Conservation (phyloP, 768 basidiomycete species). For the Tulasnella sp. region DNA sequence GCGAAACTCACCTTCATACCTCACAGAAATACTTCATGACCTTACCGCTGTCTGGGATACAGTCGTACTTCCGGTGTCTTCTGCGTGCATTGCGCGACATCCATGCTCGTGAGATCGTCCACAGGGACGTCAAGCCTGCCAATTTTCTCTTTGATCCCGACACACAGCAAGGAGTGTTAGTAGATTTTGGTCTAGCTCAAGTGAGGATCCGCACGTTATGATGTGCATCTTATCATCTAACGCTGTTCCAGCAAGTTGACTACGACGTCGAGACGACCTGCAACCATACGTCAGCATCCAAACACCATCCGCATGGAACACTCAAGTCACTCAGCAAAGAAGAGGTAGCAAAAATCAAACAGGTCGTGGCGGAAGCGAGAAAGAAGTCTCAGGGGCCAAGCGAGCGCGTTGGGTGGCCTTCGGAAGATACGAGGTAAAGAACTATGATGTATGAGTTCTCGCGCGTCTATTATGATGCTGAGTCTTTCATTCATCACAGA, state of each 20-base stretch:
- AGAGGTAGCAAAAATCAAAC: constrained; percentile 38
- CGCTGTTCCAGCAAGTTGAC: constrained; percentile 11
- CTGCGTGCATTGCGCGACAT: constrained; percentile 83
- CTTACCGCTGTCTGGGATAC: constrained; percentile 64
- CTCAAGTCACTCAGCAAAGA: constrained; percentile 33
- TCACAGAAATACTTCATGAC: constrained; percentile 54
- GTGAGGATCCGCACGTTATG: constrained; percentile 35
- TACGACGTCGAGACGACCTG: constrained; percentile 32
- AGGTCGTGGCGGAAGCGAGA: constrained; percentile 48
- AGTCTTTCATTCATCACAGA: constrained; percentile 31
- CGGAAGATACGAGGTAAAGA: constrained; percentile 54
- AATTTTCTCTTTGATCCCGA: constrained; percentile 90
- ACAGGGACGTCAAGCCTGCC: constrained; percentile 95
- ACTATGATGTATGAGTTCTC: background rate
- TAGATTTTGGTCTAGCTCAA: constrained; percentile 92
- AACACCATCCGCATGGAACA: constrained; percentile 55
- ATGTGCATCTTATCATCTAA: constrained; percentile 35
- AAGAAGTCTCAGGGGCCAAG: constrained; percentile 35
- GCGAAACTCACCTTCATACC: background rate
- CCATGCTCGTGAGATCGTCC: constrained; percentile 75
- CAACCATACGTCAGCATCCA: constrained; percentile 58
- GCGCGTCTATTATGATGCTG: background rate
- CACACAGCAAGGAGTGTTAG: constrained; percentile 70
- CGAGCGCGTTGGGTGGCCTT: constrained; percentile 65
- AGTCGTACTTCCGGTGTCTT: constrained; percentile 79